These are phyloP conservation scores for Carex cristatella DNA, from an alignment of 176 grass and related monocot genomes.

Conservation along the genomic window DNA sequence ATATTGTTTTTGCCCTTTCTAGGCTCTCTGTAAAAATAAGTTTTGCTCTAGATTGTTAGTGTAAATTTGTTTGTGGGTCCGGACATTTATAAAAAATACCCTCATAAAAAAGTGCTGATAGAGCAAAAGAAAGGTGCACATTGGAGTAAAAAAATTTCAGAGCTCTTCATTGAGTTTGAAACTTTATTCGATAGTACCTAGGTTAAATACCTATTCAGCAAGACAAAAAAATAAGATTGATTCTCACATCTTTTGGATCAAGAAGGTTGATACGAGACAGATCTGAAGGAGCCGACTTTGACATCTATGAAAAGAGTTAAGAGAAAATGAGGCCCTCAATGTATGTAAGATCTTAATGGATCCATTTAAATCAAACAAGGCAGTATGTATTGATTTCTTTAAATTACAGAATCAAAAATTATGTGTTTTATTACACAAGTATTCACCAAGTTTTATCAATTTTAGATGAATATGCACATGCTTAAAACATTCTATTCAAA, in stretches of 20 bases:
- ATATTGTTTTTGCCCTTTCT: no score
- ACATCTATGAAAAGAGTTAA: slow-evolving; percentile 65
- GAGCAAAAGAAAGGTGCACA: not conserved
- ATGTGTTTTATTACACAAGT: not conserved
- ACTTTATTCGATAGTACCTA: not conserved
- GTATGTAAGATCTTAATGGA: not conserved
- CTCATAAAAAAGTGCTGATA: not conserved
- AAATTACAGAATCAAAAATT: not conserved
- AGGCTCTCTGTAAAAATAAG: no score
- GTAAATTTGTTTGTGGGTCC: no score
- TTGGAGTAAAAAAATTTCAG: not conserved
- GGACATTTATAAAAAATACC: no score
- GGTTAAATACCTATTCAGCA: not conserved
- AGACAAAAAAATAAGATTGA: not conserved
- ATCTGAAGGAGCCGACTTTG: slow-evolving; percentile 95
- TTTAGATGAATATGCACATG: not conserved
- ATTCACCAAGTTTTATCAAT: not conserved
- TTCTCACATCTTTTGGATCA: slow-evolving; percentile 92
- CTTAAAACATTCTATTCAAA: not conserved
- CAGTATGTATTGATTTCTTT: not conserved
- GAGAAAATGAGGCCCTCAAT: not conserved
- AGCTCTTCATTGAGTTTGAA: not conserved
- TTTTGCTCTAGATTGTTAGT: no score
- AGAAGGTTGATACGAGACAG: slow-evolving; percentile 95
- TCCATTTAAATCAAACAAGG: not conserved